Conservation (phyloP, 2,329 filamentous ascomycete species). For the Hymenotorrendiella dingleyae region DNA sequence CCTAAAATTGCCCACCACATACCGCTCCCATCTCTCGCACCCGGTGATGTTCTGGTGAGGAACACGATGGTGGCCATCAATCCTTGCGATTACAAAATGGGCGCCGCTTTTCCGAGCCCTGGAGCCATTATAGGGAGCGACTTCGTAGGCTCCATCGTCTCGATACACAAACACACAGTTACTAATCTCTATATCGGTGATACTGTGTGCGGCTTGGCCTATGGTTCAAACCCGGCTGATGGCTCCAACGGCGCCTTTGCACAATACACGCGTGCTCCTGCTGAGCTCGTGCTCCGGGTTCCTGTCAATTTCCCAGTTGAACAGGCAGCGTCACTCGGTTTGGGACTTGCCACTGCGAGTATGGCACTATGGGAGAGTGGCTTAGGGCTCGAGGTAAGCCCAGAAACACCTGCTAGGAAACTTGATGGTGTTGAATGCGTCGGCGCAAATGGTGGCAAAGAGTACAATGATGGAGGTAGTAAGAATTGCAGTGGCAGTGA, state of each 20-base stretch:
- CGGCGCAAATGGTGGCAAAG: too few species aligned
- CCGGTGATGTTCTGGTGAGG: neutral
- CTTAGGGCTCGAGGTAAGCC: neutral
- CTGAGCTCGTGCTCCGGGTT: neutral
- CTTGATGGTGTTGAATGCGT: slow-evolving; percentile 23
- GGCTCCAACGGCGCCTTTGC: neutral
- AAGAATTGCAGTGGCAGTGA: too few species aligned
- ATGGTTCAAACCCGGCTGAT: neutral
- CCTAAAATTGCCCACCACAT: neutral
- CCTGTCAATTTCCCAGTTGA: neutral
- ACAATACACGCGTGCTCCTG: neutral
- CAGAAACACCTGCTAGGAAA: slow-evolving; percentile 3
- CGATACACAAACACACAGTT: neutral
- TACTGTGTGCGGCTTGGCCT: neutral
- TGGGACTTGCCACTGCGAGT: neutral
- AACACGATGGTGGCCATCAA: neutral
- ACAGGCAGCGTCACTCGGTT: neutral
- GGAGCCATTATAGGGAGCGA: neutral
- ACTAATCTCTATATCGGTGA: neutral
- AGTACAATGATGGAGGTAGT: too few species aligned
- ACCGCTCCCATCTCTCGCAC: neutral
- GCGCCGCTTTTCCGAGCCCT: neutral
- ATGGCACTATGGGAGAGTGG: slow-evolving; percentile 35
- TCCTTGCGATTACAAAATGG: slow-evolving; percentile 1
- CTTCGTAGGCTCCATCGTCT: neutral